Percentiles rank a stretch among this genome's conserved stretches.
phyloP scores from a whole-genome alignment of 1,139 yeast species.

The Ogataea hybrid region DNA sequence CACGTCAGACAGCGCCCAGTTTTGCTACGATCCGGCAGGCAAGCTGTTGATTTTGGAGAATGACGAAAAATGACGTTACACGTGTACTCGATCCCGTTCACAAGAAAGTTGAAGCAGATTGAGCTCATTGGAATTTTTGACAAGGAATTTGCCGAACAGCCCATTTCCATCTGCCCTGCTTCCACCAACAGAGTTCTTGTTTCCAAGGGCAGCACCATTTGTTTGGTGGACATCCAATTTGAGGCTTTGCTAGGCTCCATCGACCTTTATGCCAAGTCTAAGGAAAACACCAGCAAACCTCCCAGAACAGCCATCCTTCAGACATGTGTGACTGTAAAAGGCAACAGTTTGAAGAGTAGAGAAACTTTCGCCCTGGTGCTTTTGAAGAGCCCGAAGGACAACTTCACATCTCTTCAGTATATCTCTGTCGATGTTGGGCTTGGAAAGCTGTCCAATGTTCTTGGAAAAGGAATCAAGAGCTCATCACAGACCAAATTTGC shows the following conservation, averaged over 20 bases:
- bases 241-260: constrained; percentile 43
- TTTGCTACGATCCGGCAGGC: constrained; percentile 31
- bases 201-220: constrained; percentile 39
- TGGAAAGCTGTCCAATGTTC: constrained; percentile 68
- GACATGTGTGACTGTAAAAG: constrained; percentile 42
- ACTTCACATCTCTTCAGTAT: constrained; percentile 43
- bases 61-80: constrained; percentile 16
- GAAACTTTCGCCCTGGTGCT: constrained; percentile 45
- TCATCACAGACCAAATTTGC: constrained; percentile 22
- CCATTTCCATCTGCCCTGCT: constrained; percentile 33
- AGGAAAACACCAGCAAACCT: constrained; percentile 20
- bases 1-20: constrained; percentile 12
- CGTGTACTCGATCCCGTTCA: constrained; percentile 27
- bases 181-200: constrained; percentile 47
- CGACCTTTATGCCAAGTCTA: constrained; percentile 31
- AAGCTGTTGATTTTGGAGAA: constrained; percentile 26
- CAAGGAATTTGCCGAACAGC: constrained; percentile 9
- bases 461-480: constrained; percentile 57
- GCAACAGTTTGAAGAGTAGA: constrained; percentile 40
- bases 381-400: constrained; percentile 42
- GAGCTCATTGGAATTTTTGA: constrained; percentile 9
- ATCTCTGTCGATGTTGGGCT: constrained; percentile 63
- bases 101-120: constrained; percentile 20
- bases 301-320: constrained; percentile 32
- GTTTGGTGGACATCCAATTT: constrained; percentile 44